A percentile compares a stretch with the other conserved stretches of the same genome.
phyloP scores from a whole-genome alignment of 2,329 filamentous ascomycete genomes.

The Phaeoacremonium minimum region DNA sequence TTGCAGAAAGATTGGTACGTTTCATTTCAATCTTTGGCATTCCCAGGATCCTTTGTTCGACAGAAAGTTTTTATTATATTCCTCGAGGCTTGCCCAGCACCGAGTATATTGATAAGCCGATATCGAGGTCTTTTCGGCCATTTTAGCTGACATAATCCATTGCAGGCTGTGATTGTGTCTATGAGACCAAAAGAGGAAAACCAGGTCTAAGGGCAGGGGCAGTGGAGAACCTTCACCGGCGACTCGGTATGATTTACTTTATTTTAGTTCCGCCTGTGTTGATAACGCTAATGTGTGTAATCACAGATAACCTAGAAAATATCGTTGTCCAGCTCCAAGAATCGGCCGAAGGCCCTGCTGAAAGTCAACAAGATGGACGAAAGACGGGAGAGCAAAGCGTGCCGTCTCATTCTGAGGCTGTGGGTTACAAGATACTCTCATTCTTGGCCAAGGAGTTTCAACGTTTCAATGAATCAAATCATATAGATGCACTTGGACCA shows the following conservation, averaged over 20 bases:
- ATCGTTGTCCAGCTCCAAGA: not conserved
- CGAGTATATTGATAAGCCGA: not conserved
- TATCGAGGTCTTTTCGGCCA: not conserved
- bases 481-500: not conserved
- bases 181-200: constrained; percentile 25
- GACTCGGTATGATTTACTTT: constrained; percentile 14
- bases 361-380: not conserved
- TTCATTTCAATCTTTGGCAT: no score
- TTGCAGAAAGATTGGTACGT: no score
- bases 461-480: not conserved
- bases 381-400: not conserved
- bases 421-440: not conserved
- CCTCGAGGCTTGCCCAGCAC: no score
- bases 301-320: constrained; percentile 17
- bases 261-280: constrained; percentile 25
- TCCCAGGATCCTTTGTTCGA: no score
- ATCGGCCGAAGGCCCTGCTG: not conserved
- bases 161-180: constrained; percentile 23
- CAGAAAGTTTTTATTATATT: no score
- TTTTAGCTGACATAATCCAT: not conserved
- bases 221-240: constrained; percentile 26
- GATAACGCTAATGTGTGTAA: constrained; percentile 29
- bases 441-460: not conserved
- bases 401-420: not conserved
- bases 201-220: constrained; percentile 27